These are phyloP conservation scores for Suhomyces kilbournensis DNA, from an alignment of 805 yeast species.

Conservation along the genomic window DNA sequence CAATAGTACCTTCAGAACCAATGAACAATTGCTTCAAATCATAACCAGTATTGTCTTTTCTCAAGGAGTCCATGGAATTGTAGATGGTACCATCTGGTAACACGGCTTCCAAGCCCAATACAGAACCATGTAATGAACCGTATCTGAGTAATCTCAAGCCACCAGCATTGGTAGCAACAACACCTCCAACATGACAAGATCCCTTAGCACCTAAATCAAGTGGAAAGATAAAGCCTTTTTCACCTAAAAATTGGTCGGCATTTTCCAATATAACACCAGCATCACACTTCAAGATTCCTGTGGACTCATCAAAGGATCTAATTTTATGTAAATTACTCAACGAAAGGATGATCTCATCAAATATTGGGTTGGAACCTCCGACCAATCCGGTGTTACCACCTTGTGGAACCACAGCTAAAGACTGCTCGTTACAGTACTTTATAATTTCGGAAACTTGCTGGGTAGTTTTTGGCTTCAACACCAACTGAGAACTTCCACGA, in stretches of 20 bases:
- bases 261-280: constrained; percentile 86
- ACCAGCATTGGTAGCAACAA: constrained; percentile 94
- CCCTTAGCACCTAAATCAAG: constrained; percentile 96
- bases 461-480: constrained; percentile 77
- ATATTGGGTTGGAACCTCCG: constrained; percentile 90
- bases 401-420: constrained; percentile 88
- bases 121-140: constrained; percentile 91
- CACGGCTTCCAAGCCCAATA: constrained; percentile 89
- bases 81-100: constrained; percentile 83
- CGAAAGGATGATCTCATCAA: constrained; percentile 82
- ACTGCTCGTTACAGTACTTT: constrained; percentile 73
- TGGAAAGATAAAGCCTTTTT: constrained; percentile 87
- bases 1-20: constrained; percentile 92
- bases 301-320: constrained; percentile 74
- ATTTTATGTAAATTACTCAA: constrained; percentile 70
- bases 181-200: constrained; percentile 93
- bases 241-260: constrained; percentile 76
- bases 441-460: constrained; percentile 75
- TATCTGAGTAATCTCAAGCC: constrained; percentile 84
- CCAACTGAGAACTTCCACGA: constrained; percentile 78
- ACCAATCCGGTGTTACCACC: constrained; percentile 97
- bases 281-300: constrained; percentile 85
- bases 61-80: constrained; percentile 75
- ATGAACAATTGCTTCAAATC: constrained; percentile 89
- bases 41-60: constrained; percentile 95